Base-by-base conservation (phyloP, 1,139 yeast genomes). In the Sugiyamaella neomexicana region DNA sequence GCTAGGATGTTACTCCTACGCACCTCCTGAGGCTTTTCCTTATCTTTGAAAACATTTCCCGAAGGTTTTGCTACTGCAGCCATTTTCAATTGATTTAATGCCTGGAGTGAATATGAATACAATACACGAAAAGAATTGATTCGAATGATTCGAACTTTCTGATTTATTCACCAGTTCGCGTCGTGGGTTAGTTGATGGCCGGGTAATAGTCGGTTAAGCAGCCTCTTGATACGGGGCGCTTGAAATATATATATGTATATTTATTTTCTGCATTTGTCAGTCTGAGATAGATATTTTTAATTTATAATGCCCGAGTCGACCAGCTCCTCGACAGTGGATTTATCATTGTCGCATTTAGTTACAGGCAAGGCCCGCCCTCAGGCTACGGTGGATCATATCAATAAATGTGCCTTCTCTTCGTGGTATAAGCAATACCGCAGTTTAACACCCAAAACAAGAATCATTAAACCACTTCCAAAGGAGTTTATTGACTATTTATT, bases 1-100 rank as follows among this genome's bases (percentile, higher is more conserved):
- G 99, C 99, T 58, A 89, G 78, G 62, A 95, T 91, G 69, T 95
- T 95, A 55, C 95, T 84, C 71, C 82, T 85, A 62, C 99, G 87
- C 55, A 95, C 98, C 74, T 93, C 99, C 70, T 87, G 95, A 12
- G 99, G 99, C 79, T 95, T 93, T 69, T 95, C 99, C 71, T 86
- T 90, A 74, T 90, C 93, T 69, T 84, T 87, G 76, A 93, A 93
- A 47, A 95, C 86, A 56, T 95, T 91, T 74, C 89, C 89, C 49
- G 95, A 85, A 29, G 91, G 89, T 15, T 56, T 56, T 46, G 73
- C 71, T 27, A 69, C 72, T 40, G 57, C 51, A 17, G 68, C 65
- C 66, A 62, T 64, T 37, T 16, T 45, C 10, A 12, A 44, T 27
- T 32, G 13, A 20, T 36, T 32, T 17, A 13, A n/a, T 34, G 16